Conservation (phyloP, 1,284 basidiomycete genomes). For the Lignosus rhinocerotis region DNA sequence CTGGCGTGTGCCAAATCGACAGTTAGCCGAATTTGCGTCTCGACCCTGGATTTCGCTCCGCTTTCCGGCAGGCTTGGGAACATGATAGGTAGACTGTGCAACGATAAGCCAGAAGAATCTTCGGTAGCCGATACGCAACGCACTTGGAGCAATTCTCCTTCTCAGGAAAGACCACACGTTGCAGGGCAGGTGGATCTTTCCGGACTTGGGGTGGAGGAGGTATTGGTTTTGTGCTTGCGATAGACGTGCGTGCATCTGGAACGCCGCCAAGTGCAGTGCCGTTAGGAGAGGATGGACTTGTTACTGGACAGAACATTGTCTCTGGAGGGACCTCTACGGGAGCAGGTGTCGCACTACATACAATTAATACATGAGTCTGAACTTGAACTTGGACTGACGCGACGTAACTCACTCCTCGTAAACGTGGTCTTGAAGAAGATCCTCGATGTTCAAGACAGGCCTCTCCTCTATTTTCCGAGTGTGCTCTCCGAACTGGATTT, state of each 20-base stretch:
- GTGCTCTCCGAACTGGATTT: conserved; percentile 23
- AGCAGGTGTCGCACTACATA: conserved; percentile 15
- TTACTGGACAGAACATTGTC: conserved; percentile 22
- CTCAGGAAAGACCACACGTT: conserved; percentile 64
- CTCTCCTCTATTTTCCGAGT: conserved; percentile 41
- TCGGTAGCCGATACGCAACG: conserved; percentile 27
- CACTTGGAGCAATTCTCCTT: conserved; percentile 77
- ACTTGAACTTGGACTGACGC: conserved; percentile 11
- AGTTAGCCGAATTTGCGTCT: conserved; percentile 86
- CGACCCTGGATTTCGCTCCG: conserved; percentile 92
- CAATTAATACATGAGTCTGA: conserved; percentile 18
- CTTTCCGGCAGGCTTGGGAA: conserved; percentile 82
- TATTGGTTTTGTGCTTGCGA: conserved; percentile 49
- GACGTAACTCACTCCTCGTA: conserved; percentile 64
- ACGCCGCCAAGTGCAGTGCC: not conserved
- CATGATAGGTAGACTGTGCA: conserved; percentile 67
- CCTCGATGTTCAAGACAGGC: conserved; percentile 63
- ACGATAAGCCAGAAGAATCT: conserved; percentile 9
- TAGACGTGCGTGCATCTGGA: conserved; percentile 12
- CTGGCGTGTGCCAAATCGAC: conserved; percentile 73
- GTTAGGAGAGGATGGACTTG: conserved; percentile 12
- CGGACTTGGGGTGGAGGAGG: conserved; percentile 57
- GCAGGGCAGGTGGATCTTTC: conserved; percentile 49
- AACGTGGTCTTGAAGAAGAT: conserved; percentile 67
- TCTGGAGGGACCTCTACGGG: conserved; percentile 9